Conservation (phyloP, 139 green algal genomes). For the Chlamydomonas sp. region DNA sequence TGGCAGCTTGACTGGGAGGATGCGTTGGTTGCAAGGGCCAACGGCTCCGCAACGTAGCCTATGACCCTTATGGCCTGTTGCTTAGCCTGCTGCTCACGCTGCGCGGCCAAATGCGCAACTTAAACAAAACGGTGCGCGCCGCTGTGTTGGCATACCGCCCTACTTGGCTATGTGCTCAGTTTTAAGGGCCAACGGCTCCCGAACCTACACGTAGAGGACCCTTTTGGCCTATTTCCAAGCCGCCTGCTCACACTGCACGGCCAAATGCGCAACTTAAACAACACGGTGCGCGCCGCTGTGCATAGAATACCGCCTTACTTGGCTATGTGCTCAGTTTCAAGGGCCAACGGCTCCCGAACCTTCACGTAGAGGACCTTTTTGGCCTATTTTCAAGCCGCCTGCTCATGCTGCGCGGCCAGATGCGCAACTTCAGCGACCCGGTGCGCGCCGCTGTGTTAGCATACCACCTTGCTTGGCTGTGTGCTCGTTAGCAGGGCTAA, state of each 20-base stretch:
- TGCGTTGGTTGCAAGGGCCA: too few relatives aligned
- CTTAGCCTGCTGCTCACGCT: slow-evolving; percentile 41
- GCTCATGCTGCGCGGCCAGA: slow-evolving; percentile 27
- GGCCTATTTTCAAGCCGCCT: too few relatives aligned
- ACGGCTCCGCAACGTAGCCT: too few relatives aligned
- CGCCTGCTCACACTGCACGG: slow-evolving; percentile 33
- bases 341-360: too few relatives aligned
- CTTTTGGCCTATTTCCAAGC: too few relatives aligned
- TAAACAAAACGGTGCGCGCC: slow-evolving; percentile 42
- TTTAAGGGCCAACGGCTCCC: too few relatives aligned
- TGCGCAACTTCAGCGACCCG: slow-evolving; percentile 33
- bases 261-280: slow-evolving; percentile 27
- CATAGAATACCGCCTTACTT: neutral
- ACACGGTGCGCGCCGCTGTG: slow-evolving; percentile 32
- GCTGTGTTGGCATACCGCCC: neutral
- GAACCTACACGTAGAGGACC: neutral
- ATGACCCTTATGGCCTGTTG: neutral
- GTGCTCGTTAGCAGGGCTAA: too few relatives aligned
- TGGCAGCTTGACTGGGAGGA: slow-evolving; percentile 3
- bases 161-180: neutral
- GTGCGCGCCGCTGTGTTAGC: slow-evolving; percentile 16
- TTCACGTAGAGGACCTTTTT: neutral
- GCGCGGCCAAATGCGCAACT: slow-evolving; percentile 16
- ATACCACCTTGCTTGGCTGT: neutral
- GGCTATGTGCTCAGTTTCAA: too few relatives aligned